Base-by-base conservation (phyloP, 495 filamentous ascomycete genomes). In the Cercophora sp. region DNA sequence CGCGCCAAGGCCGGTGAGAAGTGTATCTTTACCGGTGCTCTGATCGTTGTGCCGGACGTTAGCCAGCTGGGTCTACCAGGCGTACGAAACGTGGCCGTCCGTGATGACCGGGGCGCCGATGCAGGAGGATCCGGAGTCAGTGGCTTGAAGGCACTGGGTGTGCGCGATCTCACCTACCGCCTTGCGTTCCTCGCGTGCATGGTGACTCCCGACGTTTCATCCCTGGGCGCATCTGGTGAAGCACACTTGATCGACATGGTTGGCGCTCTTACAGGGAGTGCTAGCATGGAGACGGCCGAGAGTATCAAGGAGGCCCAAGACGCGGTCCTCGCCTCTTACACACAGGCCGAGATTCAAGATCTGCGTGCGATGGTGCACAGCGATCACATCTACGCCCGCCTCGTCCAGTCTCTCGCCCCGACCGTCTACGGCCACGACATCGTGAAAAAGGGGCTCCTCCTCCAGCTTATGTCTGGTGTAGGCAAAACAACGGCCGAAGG, bases 371-470 rank as follows among this genome's bases (percentile, higher is more conserved):
- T 99, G 82, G 94, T 97, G 13, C 91, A 96, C 66, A 90, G 85
- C 42, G 89, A 94, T 35, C 91, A 94, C 69, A 96, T 97, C 57
- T 99, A 96, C 69, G 81, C 83, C 42, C 83, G 91, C n/a, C 72
- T 99, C 9, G 89, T 97, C 16, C 86, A 96, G 61, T 96, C 90
- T 0, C 78, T 99, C n/a, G 93, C 93, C 1, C 93, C 93, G 2
- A 97, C 91, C 77, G 89, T 97, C 4, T 99, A 94, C 61, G 93
- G 93, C 23, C 93, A 99, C 66, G 88, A 93, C 40, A 88, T 96
- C 48, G 91, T 99, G 58, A 99, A 99, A 73, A 99, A 99, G 65
- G 93, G 93, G 18, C 74, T 99, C 8, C 81, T 99, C 2, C 75
- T 99, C 20, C 93, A 98, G 66, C 73, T 98, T 41, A 88, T 98